Base-by-base conservation (phyloP, 768 basidiomycete genomes). In the Russula lepida region DNA sequence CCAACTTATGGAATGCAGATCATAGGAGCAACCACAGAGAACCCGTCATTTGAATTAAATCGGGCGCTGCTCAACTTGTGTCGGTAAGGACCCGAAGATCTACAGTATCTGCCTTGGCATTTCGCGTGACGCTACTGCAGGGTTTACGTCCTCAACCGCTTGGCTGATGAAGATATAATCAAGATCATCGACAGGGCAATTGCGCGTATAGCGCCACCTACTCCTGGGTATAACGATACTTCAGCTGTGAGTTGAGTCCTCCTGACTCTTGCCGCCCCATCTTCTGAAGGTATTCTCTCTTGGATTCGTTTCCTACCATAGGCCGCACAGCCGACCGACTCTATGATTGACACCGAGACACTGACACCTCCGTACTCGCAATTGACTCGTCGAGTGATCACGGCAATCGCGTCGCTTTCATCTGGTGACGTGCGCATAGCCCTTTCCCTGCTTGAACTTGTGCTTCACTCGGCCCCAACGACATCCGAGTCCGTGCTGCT, bases 11-110 rank as follows among this genome's bases (percentile, higher is more conserved):
- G 17, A 21, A 19, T 37, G 15, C 39, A 86, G 82, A 74, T 91
- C 30, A 81, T 92, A 67, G 89, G 89, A 28, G 89, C 91, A 0
- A 94, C 91, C 3, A 93, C 91, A 0, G 92, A 94, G 71, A 94
- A 94, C 64, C 91, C 91, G 1, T 90, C 88, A 0, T 94, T 94
- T 75, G 89, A 87, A 66, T 71, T 91, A 33, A 88, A 84, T 19
- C 78, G 83, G 33, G 84, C 89, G 12, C 75, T 91, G 30, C 73
- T 91, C 32, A 86, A 85, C 68, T 83, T 89, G 47, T 91, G 89
- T 72, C 80, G 88, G 88, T 86, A 64, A 68, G 81, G 28, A 33
- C 39, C 73, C 7, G 32, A 35, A 21, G 25, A 48, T 11, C 48
- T 44, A n/a, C n/a, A n/a, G n/a, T n/a, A 37, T 44, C 6, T 17